phyloP scores from a whole-genome alignment of 2,329 filamentous ascomycete genomes.

The Ustulina deusta region DNA sequence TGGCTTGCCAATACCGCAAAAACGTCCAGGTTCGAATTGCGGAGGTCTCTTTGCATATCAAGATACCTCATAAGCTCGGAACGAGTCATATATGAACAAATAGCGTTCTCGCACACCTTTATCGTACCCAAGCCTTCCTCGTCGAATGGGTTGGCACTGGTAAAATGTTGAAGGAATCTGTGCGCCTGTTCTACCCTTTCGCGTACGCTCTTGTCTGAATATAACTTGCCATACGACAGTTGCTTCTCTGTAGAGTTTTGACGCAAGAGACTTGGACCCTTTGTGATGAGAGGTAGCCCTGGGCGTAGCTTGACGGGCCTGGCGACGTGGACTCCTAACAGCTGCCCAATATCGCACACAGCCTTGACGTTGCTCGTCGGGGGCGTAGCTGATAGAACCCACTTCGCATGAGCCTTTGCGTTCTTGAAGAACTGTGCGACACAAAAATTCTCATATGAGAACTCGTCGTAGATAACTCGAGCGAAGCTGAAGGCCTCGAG shows the following conservation, averaged over 20 bases:
- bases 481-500: constrained; percentile 56
- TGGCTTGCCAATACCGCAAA: constrained; percentile 33
- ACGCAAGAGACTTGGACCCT: constrained; percentile 49
- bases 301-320: constrained; percentile 48
- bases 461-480: constrained; percentile 59
- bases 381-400: constrained; percentile 60
- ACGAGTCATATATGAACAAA: constrained; percentile 47
- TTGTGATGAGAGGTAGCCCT: constrained; percentile 54
- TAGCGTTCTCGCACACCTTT: constrained; percentile 41
- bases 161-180: constrained; percentile 50
- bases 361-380: constrained; percentile 53
- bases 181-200: constrained; percentile 54
- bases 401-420: constrained; percentile 53
- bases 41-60: constrained; percentile 49
- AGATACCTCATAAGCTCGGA: constrained; percentile 47
- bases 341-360: constrained; percentile 52
- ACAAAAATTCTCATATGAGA: constrained; percentile 54
- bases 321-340: constrained; percentile 56
- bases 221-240: constrained; percentile 50
- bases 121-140: constrained; percentile 40
- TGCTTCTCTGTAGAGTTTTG: constrained; percentile 53
- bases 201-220: constrained; percentile 51
- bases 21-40: constrained; percentile 47
- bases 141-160: constrained; percentile 51
- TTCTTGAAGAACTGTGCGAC: constrained; percentile 53